Percentiles rank a stretch among this genome's conserved stretches.
Conservation (phyloP, 1,284 basidiomycete genomes). For the Apiotrichum mycotoxinovorans region DNA sequence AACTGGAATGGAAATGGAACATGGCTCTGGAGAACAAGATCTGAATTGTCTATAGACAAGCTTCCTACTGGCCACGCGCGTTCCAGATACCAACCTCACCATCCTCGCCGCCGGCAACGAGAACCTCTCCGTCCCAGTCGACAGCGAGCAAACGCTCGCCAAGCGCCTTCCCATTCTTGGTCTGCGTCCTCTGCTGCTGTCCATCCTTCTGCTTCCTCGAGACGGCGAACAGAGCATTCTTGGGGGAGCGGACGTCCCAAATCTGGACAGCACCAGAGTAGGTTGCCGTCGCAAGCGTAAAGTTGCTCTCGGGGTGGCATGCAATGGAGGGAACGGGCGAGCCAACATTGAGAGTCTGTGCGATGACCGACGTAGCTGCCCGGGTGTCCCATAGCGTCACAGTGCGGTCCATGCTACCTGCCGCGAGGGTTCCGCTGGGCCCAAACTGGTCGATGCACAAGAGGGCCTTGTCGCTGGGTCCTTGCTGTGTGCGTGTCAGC, state of each 20-base stretch:
- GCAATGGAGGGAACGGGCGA: slow-evolving; percentile 71
- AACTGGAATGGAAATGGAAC: no score
- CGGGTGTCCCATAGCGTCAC: slow-evolving; percentile 55
- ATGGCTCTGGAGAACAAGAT: no score
- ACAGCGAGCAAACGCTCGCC: slow-evolving; percentile 57
- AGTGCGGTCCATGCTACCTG: slow-evolving; percentile 54
- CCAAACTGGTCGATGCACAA: slow-evolving; percentile 52
- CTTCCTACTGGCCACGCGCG: slow-evolving; percentile 50
- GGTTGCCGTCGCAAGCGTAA: slow-evolving; percentile 73
- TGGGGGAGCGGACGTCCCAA: slow-evolving; percentile 72
- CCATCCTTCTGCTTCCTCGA: slow-evolving; percentile 24
- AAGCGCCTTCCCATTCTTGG: slow-evolving; percentile 57
- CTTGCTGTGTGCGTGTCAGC: slow-evolving; percentile 37
- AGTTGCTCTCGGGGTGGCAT: slow-evolving; percentile 57
- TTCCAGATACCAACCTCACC: slow-evolving; percentile 74
- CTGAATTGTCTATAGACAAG: no score
- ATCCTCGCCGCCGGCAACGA: slow-evolving; percentile 77
- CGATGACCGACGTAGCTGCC: slow-evolving; percentile 52
- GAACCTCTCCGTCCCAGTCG: slow-evolving; percentile 70
- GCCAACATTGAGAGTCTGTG: slow-evolving; percentile 56
- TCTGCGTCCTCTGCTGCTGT: slow-evolving; percentile 37
- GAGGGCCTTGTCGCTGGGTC: slow-evolving; percentile 50
- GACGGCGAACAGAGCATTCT: slow-evolving; percentile 58
- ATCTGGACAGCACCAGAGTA: slow-evolving; percentile 78
- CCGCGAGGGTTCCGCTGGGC: slow-evolving; percentile 48